phyloP scores from a whole-genome alignment of 1,139 yeast species.

The Meyerozyma athensensis region DNA sequence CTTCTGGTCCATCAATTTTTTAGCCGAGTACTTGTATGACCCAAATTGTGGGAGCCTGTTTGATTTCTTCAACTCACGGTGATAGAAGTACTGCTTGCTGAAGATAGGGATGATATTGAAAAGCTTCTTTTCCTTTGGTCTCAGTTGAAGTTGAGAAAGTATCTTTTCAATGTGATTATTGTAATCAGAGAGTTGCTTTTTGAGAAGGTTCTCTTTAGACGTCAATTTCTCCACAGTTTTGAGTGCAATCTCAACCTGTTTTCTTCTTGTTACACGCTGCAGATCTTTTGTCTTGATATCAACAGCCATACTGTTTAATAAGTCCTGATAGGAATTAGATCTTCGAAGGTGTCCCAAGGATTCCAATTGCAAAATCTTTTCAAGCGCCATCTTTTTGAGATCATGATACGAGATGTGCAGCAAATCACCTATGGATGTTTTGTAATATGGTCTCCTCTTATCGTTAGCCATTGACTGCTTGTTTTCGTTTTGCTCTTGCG shows the following conservation, averaged over 20 bases:
- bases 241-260: conserved; percentile 57
- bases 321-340: conserved; percentile 67
- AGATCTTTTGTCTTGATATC: conserved; percentile 80
- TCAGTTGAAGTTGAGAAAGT: conserved; percentile 57
- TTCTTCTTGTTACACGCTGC: conserved; percentile 56
- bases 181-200: conserved; percentile 60
- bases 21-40: conserved; percentile 75
- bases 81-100: conserved; percentile 76
- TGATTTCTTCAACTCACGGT: conserved; percentile 61
- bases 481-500: conserved; percentile 38
- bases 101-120: conserved; percentile 58
- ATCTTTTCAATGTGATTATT: conserved; percentile 65
- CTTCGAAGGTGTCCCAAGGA: conserved; percentile 61
- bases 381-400: conserved; percentile 71
- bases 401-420: conserved; percentile 62
- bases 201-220: conserved; percentile 59
- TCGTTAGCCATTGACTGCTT: conserved; percentile 17
- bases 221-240: conserved; percentile 56
- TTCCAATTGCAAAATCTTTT: conserved; percentile 73
- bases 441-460: conserved; percentile 32
- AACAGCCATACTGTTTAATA: conserved; percentile 76
- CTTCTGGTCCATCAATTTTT: conserved; percentile 70
- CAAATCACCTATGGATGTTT: conserved; percentile 49
- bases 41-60: conserved; percentile 77
- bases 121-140: conserved; percentile 46